Base-by-base conservation (phyloP, 2,329 filamentous ascomycete species). In the Cytospora chrysosperma region DNA sequence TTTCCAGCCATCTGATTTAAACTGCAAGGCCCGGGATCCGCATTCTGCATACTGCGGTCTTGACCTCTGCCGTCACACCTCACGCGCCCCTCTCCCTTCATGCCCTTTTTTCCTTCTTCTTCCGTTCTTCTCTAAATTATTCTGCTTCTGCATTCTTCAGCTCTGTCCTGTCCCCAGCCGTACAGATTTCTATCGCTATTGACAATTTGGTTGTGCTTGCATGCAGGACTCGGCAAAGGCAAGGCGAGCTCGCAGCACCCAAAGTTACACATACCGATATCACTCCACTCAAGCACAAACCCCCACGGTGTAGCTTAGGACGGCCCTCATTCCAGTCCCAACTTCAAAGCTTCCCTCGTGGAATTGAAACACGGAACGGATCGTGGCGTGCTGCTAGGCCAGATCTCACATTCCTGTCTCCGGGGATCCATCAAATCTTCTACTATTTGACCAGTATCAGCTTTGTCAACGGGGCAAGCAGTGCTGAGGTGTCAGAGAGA, bases 341-440 rank as follows among this genome's bases (percentile, higher is more conserved):
- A 28, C 27, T 54, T 37, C 30, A 26, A 17, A 19, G 57, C 37
- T 47, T 55, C 37, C 30, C 43, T 54, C 54, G 50, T 50, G 56
- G 51, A 34, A 53, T 56, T 40, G 61, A 65, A 55, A 65, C 63
- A 65, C 63, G 59, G 59, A 49, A 34, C 59, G 59, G 59, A 24
- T 43, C 59, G 51, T 56, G 27, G 54, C 49, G 40, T 49, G 4
- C 26, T 47, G 26, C 32, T 43, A 40, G 37, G 37, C 19, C 37
- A 24, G 13, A 47, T 47, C 7, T 12, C n/a, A 47, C 52, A 53
- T 51, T 43, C 32, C 26, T 28, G 56, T 62, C 37, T 8, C 43
- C 28, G 54, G 27, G 43, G 19, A 15, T n/a, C 51, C 26, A 40
- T 52, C 32, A 58, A 19, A 12, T 37, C 27, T 43, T 26, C 28